Evolutionary conservation across 2,329 filamentous ascomycete species (phyloP), one percentile per base, ranked within the genome.

Genomic region (Colletotrichum eleusines): DNA sequence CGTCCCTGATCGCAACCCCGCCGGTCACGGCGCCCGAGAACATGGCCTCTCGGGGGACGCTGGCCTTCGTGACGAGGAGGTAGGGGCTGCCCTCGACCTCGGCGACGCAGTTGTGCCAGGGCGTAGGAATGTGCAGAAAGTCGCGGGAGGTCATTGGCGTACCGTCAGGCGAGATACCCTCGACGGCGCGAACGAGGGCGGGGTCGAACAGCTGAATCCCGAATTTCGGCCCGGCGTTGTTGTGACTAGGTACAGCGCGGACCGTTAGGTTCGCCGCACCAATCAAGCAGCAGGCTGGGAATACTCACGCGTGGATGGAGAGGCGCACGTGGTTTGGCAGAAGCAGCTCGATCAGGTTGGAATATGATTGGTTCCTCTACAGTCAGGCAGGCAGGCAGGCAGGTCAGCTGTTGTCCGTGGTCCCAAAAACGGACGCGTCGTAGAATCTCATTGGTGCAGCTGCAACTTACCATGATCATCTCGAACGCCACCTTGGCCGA

Each of bases 291-390:
- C 23, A 35, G 26, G 5, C 20, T 12, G 11, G 12, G 18, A 9
- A 31, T 9, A 59, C 75, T 55, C 83, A 83, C 66, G 83, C 83
- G 66, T 85, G 84, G 58, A 85, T 85, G 0, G 83, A 85, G 0
- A 85, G 77, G n/a, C 83, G 82, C 51, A 86, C 77, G 64, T 83
- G 80, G 68, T 82, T 79, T 1, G 84, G 84, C 69, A 84, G 81
- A 2, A 85, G 73, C 4, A 84, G 74, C 75, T 84, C 82, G n/a
- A 84, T 78, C 18, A 85, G 77, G 60, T 84, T 85, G 3, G 83
- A 85, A 69, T 85, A 85, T 12, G 82, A 82, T 69, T 84, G 82
- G 72, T 85, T 85, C 9, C 83, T 78, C 77, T 77, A 9, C 53
- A 38, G 6, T n/a, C 53, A n/a, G n/a, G n/a, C n/a, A n/a, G n/a